phyloP scores from a whole-genome alignment of 345 rosid species.

The Eucalyptus camaldulensis region DNA sequence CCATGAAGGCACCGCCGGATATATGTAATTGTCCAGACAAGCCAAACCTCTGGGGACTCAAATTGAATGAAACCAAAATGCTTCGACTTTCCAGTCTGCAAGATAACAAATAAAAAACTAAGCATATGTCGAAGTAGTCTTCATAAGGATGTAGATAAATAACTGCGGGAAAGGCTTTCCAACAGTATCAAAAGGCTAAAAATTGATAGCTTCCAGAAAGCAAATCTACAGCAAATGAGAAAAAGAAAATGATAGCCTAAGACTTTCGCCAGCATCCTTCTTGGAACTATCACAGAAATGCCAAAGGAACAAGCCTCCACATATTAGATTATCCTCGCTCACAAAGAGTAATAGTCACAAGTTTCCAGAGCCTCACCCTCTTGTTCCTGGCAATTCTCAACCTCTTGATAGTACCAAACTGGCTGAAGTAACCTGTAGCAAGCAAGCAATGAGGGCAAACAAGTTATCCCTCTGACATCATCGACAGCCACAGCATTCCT shows the following conservation, averaged over 20 bases:
- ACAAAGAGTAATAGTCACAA: not conserved
- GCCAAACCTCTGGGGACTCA: slow-evolving; percentile 63
- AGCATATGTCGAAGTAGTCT: not conserved
- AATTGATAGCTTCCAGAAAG: not conserved
- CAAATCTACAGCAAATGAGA: not conserved
- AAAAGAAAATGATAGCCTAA: not conserved
- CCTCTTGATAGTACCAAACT: slow-evolving; percentile 78
- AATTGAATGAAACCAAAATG: slow-evolving; percentile 91
- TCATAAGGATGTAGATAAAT: not conserved
- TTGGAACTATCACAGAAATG: not conserved
- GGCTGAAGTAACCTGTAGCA: slow-evolving; percentile 54
- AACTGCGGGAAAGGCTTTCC: not conserved
- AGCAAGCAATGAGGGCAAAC: not conserved
- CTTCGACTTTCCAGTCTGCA: slow-evolving; percentile 90
- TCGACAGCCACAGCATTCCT: not conserved
- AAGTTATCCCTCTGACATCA: not conserved
- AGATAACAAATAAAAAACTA: not conserved
- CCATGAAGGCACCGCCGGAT: not conserved
- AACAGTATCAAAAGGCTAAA: not conserved
- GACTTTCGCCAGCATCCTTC: not conserved
- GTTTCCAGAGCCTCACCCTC: slow-evolving; percentile 32
- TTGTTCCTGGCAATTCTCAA: slow-evolving; percentile 78
- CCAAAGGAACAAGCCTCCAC: not conserved
- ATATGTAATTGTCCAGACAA: not conserved
- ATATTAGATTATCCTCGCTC: not conserved